These are phyloP conservation scores for Ganoderma meredithae DNA, from an alignment of 1,284 basidiomycete genomes.

Conservation along the genomic window DNA sequence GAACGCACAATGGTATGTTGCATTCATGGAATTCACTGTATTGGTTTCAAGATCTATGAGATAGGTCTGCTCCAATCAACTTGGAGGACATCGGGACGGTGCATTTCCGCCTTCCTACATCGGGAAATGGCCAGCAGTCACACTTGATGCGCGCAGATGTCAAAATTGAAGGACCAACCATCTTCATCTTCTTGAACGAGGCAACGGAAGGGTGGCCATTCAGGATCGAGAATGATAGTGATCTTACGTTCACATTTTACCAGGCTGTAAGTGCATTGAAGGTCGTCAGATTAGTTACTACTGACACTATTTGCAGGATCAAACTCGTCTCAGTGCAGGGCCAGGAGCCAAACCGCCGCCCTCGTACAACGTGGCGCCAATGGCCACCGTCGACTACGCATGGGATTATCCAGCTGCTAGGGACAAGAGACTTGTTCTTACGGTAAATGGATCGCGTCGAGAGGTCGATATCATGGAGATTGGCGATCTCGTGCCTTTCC, in stretches of 20 bases:
- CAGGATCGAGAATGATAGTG: conserved; percentile 89
- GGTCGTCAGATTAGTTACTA: conserved; percentile 6
- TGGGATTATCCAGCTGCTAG: conserved; percentile 94
- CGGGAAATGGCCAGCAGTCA: conserved; percentile 49
- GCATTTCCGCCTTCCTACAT: conserved; percentile 73
- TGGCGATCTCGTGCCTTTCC: conserved; percentile 91
- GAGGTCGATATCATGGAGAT: conserved; percentile 96
- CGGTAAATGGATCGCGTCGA: conserved; percentile 71
- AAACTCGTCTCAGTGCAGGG: conserved; percentile 49
- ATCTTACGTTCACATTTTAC: conserved; percentile 73
- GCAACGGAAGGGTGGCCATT: conserved; percentile 90
- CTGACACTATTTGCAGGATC: conserved; percentile 52
- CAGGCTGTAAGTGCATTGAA: conserved; percentile 67
- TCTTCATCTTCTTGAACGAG: conserved; percentile 82
- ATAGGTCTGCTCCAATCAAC: conserved; percentile 92
- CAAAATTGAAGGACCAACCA: conserved; percentile 86
- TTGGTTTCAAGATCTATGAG: conserved; percentile 3
- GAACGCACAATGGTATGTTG: conserved; percentile 81
- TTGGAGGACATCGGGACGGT: conserved; percentile 91
- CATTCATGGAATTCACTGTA: neutral
- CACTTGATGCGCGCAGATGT: conserved; percentile 86
- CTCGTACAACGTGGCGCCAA: conserved; percentile 67
- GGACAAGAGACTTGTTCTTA: conserved; percentile 84
- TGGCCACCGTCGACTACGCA: conserved; percentile 75
- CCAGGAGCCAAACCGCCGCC: conserved; percentile 45